phyloP scores from a whole-genome alignment of 139 green algal species.

The Asterochloris erici region DNA sequence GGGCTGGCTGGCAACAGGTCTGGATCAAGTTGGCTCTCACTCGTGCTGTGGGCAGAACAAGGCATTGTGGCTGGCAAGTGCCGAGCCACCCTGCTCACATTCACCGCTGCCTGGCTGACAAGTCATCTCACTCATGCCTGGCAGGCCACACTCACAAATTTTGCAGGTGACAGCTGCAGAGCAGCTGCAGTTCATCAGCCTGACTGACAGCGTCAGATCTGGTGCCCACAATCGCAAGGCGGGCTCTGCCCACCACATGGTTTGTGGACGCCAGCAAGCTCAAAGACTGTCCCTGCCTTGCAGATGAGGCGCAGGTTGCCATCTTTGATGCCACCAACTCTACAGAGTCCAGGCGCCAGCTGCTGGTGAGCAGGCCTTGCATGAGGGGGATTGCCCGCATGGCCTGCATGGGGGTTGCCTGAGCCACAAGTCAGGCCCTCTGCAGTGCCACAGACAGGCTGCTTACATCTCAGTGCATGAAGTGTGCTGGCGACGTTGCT shows the following conservation, averaged over 20 bases:
- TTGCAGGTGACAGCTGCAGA: too few species aligned
- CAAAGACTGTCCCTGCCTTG: too few species aligned
- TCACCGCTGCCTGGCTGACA: neutral
- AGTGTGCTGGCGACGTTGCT: too few species aligned
- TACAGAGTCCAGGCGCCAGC: slow-evolving; percentile 66
- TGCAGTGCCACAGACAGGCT: too few species aligned
- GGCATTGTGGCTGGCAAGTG: neutral
- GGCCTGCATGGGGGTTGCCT: neutral
- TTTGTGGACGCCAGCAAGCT: too few species aligned
- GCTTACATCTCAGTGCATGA: too few species aligned
- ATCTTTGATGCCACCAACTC: slow-evolving; percentile 97
- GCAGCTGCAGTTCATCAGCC: too few species aligned
- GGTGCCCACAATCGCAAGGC: too few species aligned
- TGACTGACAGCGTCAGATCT: too few species aligned
- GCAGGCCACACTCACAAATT: too few species aligned
- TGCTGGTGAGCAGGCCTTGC: slow-evolving; percentile 47
- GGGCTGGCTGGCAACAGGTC: slow-evolving; percentile 53
- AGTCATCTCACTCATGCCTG: too few species aligned
- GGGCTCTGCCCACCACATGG: too few species aligned
- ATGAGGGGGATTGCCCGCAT: neutral
- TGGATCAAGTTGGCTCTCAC: neutral
- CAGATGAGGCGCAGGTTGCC: slow-evolving; percentile 79
- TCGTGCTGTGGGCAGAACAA: neutral
- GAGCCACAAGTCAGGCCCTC: neutral
- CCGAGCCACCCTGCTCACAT: neutral